phyloP scores from a whole-genome alignment of 2,329 filamentous ascomycete species.

The Lachnellula suecica region DNA sequence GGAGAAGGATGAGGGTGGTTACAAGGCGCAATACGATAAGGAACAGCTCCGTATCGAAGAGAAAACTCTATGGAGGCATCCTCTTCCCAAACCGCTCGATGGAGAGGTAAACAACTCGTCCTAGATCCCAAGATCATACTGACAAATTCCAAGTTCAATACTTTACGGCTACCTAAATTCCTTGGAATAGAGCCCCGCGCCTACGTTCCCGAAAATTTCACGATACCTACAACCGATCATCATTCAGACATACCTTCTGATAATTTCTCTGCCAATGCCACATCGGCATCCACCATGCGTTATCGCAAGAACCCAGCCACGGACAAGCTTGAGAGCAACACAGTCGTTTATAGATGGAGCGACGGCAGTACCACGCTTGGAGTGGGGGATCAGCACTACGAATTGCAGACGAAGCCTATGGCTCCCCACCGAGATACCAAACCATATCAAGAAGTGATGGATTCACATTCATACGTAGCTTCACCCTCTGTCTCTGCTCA shows the following conservation, averaged over 20 bases:
- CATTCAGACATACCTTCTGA: slow-evolving; percentile 45
- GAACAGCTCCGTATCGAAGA: slow-evolving; percentile 57
- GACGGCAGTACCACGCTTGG: slow-evolving; percentile 76
- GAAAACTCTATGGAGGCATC: slow-evolving; percentile 66
- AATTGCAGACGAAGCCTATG: slow-evolving; percentile 68
- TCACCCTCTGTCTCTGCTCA: slow-evolving; percentile 68
- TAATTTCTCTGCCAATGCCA: slow-evolving; percentile 53
- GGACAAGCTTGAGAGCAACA: slow-evolving; percentile 69
- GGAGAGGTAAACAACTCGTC: slow-evolving; percentile 53
- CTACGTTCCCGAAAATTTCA: slow-evolving; percentile 66
- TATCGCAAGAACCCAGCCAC: slow-evolving; percentile 67
- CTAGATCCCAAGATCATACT: slow-evolving; percentile 12
- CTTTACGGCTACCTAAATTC: slow-evolving; percentile 71
- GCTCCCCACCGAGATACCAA: slow-evolving; percentile 55
- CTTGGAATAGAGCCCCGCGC: slow-evolving; percentile 66
- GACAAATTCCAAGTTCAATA: slow-evolving; percentile 54
- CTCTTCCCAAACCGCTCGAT: slow-evolving; percentile 68
- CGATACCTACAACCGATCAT: slow-evolving; percentile 59
- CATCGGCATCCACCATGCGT: slow-evolving; percentile 64
- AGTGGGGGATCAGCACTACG: slow-evolving; percentile 75
- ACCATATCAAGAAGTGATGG: slow-evolving; percentile 64
- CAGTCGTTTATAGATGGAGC: slow-evolving; percentile 73
- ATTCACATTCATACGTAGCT: slow-evolving; percentile 75
- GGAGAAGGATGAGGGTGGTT: slow-evolving; percentile 30
- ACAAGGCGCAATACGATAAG: slow-evolving; percentile 41